A percentile compares a stretch with the other conserved stretches of the same genome.
Evolutionary conservation across 2,329 filamentous ascomycete species (phyloP).

Genomic region (Arthrobotrys conoides): DNA sequence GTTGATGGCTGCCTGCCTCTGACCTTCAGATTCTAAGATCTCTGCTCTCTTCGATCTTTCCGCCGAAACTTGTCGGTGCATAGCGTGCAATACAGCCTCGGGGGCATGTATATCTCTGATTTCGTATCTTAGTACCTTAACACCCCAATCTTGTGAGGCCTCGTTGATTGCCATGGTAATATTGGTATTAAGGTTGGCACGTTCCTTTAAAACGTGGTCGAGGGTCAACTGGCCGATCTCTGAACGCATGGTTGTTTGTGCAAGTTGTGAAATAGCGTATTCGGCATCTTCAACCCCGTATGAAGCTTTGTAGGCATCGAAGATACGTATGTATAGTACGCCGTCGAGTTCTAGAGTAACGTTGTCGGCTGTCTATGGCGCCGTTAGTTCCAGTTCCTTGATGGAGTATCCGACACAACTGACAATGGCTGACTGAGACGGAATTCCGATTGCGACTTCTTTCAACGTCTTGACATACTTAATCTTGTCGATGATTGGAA

Average conservation of each 20-base stretch:
- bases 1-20: slow-evolving; percentile 97
- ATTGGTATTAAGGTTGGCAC: slow-evolving; percentile 94
- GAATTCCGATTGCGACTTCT: slow-evolving; percentile 95
- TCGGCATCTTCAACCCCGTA: slow-evolving; percentile 99
- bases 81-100: slow-evolving; percentile 91
- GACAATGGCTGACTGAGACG: slow-evolving; percentile 90
- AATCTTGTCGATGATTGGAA: slow-evolving; percentile 94
- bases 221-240: slow-evolving; percentile 97
- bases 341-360: slow-evolving; percentile 97
- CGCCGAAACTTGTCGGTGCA: slow-evolving; percentile 98
- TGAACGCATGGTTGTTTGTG: slow-evolving; percentile 98
- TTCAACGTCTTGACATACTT: slow-evolving; percentile 98
- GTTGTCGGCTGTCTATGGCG: slow-evolving; percentile 83
- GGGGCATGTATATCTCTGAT: slow-evolving; percentile 98
- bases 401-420: slow-evolving; percentile 14
- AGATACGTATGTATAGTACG: slow-evolving; percentile 93
- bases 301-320: slow-evolving; percentile 98
- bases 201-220: slow-evolving; percentile 97
- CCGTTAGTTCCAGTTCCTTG: neutral
- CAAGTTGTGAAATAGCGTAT: slow-evolving; percentile 97
- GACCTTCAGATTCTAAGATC: slow-evolving; percentile 96
- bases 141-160: slow-evolving; percentile 95
- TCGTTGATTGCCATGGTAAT: slow-evolving; percentile 99
- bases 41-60: slow-evolving; percentile 97
- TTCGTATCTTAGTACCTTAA: slow-evolving; percentile 95